Base-by-base conservation (phyloP, 1,284 basidiomycete genomes). In the Bjerkandera adusta region DNA sequence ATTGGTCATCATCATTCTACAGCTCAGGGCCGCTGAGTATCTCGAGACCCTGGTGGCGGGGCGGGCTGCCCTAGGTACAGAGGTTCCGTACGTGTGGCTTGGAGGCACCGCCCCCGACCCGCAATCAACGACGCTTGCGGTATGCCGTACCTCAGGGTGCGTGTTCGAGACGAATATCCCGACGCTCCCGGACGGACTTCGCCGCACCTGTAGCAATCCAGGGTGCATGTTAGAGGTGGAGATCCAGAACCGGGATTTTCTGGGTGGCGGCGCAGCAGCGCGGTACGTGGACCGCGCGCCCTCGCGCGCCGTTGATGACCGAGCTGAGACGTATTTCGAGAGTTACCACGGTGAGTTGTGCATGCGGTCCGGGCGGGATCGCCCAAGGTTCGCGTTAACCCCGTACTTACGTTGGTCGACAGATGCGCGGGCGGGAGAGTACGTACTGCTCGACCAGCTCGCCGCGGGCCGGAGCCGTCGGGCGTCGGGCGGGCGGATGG, bases 241-340 rank as follows among this genome's bases (percentile, higher is more conserved):
- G 56, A 57, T 54, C 32, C 55, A 53, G 33, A 72, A 72, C 47
- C 53, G 60, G 3, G 47, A 54, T 13, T 34, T 50, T 6, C 54
- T 81, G n/a, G 68, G 66, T 26, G 57, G 63, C 41, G 55, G 62
- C 20, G 59, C 57, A 21, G 63, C 59, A 36, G 40, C 56, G 13
- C 60, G 69, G 51, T 83, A 79, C 56, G 48, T 76, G 21, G 52
- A 59, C 1, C 65, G 74, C 58, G 63, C 80, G n/a, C 69, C 71
- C 16, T 81, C 77, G 10, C 63, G 67, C 56, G 80, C 79, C 4
- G 79, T 83, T 3, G 82, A 85, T 63, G 72, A 73, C 12, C 57
- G 67, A 16, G 47, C 59, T 1, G 59, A 61, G 6, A 82, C 79
- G 27, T 68, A 63, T 2, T 85, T 85, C 55, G 66, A 67, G 35